These are phyloP conservation scores for Tremellales sp. DNA, from an alignment of 1,284 basidiomycete species.

Conservation along the genomic window DNA sequence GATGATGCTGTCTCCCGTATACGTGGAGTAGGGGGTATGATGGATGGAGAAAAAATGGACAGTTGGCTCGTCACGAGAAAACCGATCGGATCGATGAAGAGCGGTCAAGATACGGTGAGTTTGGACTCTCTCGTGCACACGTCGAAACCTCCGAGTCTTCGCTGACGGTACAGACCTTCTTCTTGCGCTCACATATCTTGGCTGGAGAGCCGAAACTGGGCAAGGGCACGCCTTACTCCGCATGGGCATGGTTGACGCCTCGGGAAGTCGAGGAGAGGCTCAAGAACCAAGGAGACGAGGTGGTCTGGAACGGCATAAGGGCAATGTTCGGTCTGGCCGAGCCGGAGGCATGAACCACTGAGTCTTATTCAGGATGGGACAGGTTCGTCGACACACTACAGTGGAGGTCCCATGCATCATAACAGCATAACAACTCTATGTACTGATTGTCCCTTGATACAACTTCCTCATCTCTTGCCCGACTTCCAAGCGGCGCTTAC, in stretches of 20 bases:
- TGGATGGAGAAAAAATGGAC: conserved; percentile 43
- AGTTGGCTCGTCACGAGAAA: conserved; percentile 47
- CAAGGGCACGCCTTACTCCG: conserved; percentile 21
- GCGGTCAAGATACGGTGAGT: conserved; percentile 38
- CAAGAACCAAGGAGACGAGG: conserved; percentile 32
- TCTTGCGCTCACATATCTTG: conserved; percentile 46
- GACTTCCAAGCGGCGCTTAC: conserved; percentile 55
- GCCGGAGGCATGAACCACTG: not conserved
- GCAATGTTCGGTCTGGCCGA: conserved; percentile 35
- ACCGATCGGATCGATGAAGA: conserved; percentile 39
- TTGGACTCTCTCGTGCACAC: too few relatives aligned
- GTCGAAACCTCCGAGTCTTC: too few relatives aligned
- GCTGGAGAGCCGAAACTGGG: conserved; percentile 39
- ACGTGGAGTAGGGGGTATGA: conserved; percentile 27
- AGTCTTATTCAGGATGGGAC: too few relatives aligned
- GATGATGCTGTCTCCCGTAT: conserved; percentile 37
- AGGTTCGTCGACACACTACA: too few relatives aligned
- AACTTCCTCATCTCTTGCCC: conserved; percentile 46
- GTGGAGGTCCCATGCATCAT: too few relatives aligned
- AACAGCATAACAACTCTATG: too few relatives aligned
- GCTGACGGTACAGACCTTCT: conserved; percentile 48
- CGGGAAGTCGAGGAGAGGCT: conserved; percentile 35
- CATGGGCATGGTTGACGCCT: conserved; percentile 40
- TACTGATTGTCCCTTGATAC: too few relatives aligned
- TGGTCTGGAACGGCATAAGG: conserved; percentile 37